phyloP scores from a whole-genome alignment of 352 stramenopile species.

The Ophiocytium majus region DNA sequence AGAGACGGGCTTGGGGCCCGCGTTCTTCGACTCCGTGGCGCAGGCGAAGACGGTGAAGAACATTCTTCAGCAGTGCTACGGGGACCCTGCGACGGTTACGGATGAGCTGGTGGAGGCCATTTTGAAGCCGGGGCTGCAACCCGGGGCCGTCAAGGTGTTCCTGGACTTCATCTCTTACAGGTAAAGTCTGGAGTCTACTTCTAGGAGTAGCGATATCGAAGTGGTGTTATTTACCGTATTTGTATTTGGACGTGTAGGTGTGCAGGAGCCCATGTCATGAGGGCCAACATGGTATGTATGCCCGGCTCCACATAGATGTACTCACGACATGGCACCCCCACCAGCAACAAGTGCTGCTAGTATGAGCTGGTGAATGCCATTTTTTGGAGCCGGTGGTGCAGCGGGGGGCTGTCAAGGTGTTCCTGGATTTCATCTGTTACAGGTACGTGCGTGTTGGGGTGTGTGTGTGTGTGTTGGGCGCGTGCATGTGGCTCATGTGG shows the following conservation, averaged over 20 bases:
- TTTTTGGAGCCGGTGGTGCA: constrained; percentile 23
- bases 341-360: no score
- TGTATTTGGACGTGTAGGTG: no score
- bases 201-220: not conserved
- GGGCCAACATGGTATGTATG: no score
- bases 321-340: no score
- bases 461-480: no score
- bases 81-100: constrained; percentile 42
- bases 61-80: constrained; percentile 54
- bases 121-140: constrained; percentile 44
- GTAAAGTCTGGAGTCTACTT: no score
- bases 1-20: constrained; percentile 43
- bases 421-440: constrained; percentile 56
- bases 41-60: constrained; percentile 53
- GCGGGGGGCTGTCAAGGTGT: constrained; percentile 43
- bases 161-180: constrained; percentile 58
- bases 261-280: no score
- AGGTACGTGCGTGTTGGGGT: not conserved
- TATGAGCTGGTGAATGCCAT: no score
- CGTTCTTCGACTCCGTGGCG: constrained; percentile 52
- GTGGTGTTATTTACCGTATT: not conserved
- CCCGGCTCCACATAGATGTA: no score
- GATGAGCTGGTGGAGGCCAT: constrained; percentile 55
- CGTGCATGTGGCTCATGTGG: no score
- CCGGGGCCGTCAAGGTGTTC: constrained; percentile 54